Base-by-base conservation (phyloP, 768 basidiomycete genomes). In the Cystobasidium ongulense region DNA sequence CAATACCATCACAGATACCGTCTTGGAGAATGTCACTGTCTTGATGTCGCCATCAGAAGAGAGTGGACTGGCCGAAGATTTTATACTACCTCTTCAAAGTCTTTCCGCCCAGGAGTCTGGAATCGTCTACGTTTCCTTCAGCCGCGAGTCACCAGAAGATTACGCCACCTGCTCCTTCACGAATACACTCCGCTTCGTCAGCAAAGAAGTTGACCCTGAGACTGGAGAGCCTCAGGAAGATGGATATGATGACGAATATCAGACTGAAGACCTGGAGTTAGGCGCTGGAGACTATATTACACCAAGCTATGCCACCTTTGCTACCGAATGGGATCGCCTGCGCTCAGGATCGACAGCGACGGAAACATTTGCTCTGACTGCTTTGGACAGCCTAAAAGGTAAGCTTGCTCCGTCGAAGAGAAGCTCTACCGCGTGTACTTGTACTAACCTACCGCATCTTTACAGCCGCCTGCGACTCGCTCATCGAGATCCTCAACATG, bases 201-300 rank as follows among this genome's bases (percentile, higher is more conserved):
- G 91, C 84, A 99, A 98, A 82, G 96, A 99, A 80, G 86, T 98
- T 21, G 96, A 99, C 81, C 96, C 96, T 15, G 86, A 89, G 54
- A 94, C 90, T 17, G 94, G 94, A 27, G 88, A 91, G 79, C 96
- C 96, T 10, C 96, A 99, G 82, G 92, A 90, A 76, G 94, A 96
- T 67, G 96, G 96, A n/a, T 99, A 98, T 81, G 91, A 93, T 80
- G 96, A 98, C 83, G 95, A 98, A 82, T 99, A 99, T 82, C 91
- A 92, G 81, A 84, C 97, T 52, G 96, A 99, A 81, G 96, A 98
- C 75, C 87, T 96, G 72, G 96, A 98, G 80, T 84, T 99, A 66
- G 88, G 89, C 74, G 94, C 91, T 13, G 90, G 89, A 1, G 95
- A 98, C 83, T 99, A 95, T 81, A 90, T 99, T 79, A 84, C 94